Base-by-base conservation (phyloP, 164 flowering plant species). In the Dillenia turbinata region DNA sequence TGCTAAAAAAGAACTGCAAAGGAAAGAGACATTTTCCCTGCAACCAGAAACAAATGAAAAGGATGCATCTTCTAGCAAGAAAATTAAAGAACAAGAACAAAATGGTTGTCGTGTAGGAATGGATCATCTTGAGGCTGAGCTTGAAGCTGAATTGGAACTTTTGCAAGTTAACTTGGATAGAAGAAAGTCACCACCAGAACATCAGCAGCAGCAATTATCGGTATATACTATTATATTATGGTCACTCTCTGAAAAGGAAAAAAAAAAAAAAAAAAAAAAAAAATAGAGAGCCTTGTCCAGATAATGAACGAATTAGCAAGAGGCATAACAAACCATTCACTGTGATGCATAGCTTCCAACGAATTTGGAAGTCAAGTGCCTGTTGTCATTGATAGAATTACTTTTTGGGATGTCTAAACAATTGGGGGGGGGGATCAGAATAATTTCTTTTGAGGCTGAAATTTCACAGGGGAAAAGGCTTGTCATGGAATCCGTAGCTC, bases 81-180 rank as follows among this genome's bases (percentile, higher is more conserved):
- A 33, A 33, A 33, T 33, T 33, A 33, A 33, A 33, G 40, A 4
- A 33, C 40, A 33, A 33, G 40, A 6, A 33, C 40, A 33, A 33
- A 4, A 33, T 4, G 40, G 6, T 33, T 5, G 40, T 33, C 7
- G 40, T 33, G 68, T 54, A 64, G 71, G 67, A 47, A 77, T 76
- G 60, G 72, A 77, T 57, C 72, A 71, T 19, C 79, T 82, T 19
- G 85, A 77, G 55, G 77, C 69, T 17, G 84, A 80, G 56, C 75
- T 85, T 52, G 79, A 72, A 74, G 74, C 73, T 56, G 89, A 83
- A 71, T 54, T 85, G 10, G 79, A 81, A 51, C 74, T 49, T 47
- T 59, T 83, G 66, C 81, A 83, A 58, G 64, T 72, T 50, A 68
- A 66, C 12, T 54, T 76, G 68, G 78, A 81, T 47, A 12, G 46